phyloP scores from a whole-genome alignment of 306 rosid species.

The Sindora glabra region DNA sequence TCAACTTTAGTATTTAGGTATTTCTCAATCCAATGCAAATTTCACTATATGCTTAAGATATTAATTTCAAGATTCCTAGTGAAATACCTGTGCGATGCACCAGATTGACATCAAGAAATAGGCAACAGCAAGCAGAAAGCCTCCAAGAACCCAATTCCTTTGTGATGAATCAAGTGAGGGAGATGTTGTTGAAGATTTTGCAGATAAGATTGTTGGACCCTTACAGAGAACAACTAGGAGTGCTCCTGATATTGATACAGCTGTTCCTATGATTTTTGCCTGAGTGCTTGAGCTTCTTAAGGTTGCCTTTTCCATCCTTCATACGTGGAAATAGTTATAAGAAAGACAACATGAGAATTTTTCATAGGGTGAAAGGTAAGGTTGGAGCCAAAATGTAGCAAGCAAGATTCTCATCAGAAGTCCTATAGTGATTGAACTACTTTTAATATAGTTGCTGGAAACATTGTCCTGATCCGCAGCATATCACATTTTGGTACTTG shows the following conservation, averaged over 20 bases:
- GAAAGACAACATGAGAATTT: no score
- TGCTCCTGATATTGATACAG: slow-evolving; percentile 32
- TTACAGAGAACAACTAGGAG: slow-evolving; percentile 23
- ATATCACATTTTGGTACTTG: no score
- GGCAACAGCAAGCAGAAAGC: slow-evolving; percentile 22
- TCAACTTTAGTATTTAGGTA: not conserved
- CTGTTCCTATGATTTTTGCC: slow-evolving; percentile 23
- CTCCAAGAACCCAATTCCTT: slow-evolving; percentile 30
- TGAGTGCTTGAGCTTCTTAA: slow-evolving; percentile 24
- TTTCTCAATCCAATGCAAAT: not conserved
- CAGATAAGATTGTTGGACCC: slow-evolving; percentile 19
- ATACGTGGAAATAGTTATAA: not conserved
- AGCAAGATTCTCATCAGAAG: no score
- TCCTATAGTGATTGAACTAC: no score
- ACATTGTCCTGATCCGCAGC: no score
- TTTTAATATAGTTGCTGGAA: no score
- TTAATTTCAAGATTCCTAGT: no score
- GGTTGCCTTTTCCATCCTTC: slow-evolving; percentile 29
- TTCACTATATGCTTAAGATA: no score
- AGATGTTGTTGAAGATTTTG: not conserved
- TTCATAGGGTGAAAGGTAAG: no score
- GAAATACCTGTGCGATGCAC: slow-evolving; percentile 38
- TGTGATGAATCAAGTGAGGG: slow-evolving; percentile 3
- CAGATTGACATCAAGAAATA: slow-evolving; percentile 15
- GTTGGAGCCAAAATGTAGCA: no score